A percentile compares a stretch with the other conserved stretches of the same genome.
phyloP scores from a whole-genome alignment of 164 flowering plant species.

The Liriodendron chinense region DNA sequence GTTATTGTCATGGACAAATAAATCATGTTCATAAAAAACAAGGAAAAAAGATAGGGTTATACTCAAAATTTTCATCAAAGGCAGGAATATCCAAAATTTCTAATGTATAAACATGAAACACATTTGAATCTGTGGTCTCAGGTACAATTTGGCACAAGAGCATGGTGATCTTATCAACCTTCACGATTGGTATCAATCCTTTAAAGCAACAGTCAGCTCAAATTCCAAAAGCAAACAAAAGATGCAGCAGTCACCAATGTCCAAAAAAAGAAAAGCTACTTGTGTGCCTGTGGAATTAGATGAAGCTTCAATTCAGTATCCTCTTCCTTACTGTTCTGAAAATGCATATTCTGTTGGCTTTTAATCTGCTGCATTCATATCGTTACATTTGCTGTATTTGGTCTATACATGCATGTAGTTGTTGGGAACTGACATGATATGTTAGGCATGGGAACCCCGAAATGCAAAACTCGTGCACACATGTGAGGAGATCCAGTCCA shows the following conservation, averaged over 20 bases:
- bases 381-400: too few species aligned
- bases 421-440: too few species aligned
- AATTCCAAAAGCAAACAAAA: constrained; percentile 38
- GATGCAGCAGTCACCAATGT: constrained; percentile 41
- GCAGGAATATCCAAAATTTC: neutral
- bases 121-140: constrained; percentile 12
- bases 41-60: too few species aligned
- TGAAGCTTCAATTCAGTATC: constrained; percentile 82
- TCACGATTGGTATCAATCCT: constrained; percentile 92
- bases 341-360: neutral
- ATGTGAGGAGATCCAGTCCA: too few species aligned
- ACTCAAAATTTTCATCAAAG: too few species aligned
- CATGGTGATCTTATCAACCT: constrained; percentile 95
- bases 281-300: constrained; percentile 30
- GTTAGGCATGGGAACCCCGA: too few species aligned
- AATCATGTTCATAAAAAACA: too few species aligned
- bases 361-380: neutral
- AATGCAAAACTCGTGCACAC: too few species aligned
- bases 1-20: too few species aligned
- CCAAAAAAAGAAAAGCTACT: constrained; percentile 53
- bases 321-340: constrained; percentile 18
- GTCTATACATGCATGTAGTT: too few species aligned
- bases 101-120: neutral
- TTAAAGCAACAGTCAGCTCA: constrained; percentile 43
- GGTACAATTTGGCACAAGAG: constrained; percentile 81